Evolutionary conservation across 805 yeast genomes (phyloP), one percentile per base, ranked within the genome.

Genomic region (Barnettozyma wickerhamii): DNA sequence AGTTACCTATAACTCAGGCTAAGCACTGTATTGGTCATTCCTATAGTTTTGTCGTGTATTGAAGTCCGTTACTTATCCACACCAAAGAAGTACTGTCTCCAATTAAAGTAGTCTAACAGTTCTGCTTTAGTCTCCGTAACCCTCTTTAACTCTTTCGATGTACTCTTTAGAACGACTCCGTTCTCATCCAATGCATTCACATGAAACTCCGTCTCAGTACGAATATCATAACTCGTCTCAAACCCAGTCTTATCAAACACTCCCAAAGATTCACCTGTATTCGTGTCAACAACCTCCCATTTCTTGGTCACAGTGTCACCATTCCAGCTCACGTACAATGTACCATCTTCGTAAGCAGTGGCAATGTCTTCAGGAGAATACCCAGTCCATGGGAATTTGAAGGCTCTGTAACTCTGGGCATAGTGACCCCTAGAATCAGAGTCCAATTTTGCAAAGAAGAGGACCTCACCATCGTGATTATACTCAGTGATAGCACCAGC

Each of bases 401-500:
- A 65, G 7, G 66, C 68, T 21, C 70, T 51, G 46, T 65, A 65
- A 48, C 61, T 64, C 36, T 62, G 63, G 5, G 51, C 62, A 15
- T 40, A 43, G 3, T 42, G 49, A 6, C 59, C 63, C 19, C 54
- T 43, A 2, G 39, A 40, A 5, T 59, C 65, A 5, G 68, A 61
- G 37, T 63, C 67, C 14, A 46, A 52, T 35, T 49, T 58, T 2
- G 69, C 64, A 39, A 59, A 62, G 48, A 63, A 63, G 14, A 63
- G 49, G 12, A 59, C 46, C 14, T 60, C 47, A 9, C 61, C 66
- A 5, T 57, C 46, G 9, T 30, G 29, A 41, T 57, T 52, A 37
- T 47, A 60, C 40, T 65, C 68, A 10, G 69, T 63, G n/a, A 64
- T 56, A 5, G 66, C 64, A 30, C 69, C 68, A 17, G 53, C 63